Base-by-base conservation (phyloP, 1,284 basidiomycete species). In the Fomes fomentarius region DNA sequence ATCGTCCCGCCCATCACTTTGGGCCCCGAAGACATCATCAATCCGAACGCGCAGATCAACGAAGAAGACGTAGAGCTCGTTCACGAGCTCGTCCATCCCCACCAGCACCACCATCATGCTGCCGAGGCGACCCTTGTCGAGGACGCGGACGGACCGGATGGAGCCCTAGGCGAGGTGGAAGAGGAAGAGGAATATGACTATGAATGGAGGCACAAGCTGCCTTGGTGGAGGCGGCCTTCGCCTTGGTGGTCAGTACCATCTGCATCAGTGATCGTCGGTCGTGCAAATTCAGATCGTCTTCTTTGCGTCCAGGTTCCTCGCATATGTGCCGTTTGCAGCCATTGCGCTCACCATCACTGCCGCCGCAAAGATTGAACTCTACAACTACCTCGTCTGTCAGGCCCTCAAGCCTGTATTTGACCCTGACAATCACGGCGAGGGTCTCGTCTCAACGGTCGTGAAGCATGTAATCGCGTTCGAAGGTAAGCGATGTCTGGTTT, bases 221-320 rank as follows among this genome's bases (percentile, higher is more conserved):
- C 86, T 0, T 90, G 87, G 87, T 90, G 84, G 80, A 87, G 73
- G 68, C 72, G 76, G 44, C 87, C 89, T 7, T 86, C 87, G 0
- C 76, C 85, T 0, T 79, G 76, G 71, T 91, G 89, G 89, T 89
- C 61, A 59, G 81, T 73, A n/a, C 34, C 24, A 2, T 26, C 28
- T 19, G n/a, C 15, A 17, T 26, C 15, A 15, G 11, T n/a, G 43
- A 12, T 31, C 41, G 19, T 24, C 28, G 9, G 14, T 15, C 22
- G 26, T 15, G 31, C 19, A 12, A 37, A 25, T 17, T 22, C 15
- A 34, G 39, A 26, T 12, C n/a, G 9, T 24, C 12, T n/a, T 24
- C 21, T 21, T 24, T 3, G 21, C 28, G 14, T 15, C n/a, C 43
- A 90, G 89, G 89, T 66, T 89, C 40, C 59, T 89, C 17, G 66